Conservation (phyloP, 2,329 filamentous ascomycete species). For the Acephala macrosclerotiorum region DNA sequence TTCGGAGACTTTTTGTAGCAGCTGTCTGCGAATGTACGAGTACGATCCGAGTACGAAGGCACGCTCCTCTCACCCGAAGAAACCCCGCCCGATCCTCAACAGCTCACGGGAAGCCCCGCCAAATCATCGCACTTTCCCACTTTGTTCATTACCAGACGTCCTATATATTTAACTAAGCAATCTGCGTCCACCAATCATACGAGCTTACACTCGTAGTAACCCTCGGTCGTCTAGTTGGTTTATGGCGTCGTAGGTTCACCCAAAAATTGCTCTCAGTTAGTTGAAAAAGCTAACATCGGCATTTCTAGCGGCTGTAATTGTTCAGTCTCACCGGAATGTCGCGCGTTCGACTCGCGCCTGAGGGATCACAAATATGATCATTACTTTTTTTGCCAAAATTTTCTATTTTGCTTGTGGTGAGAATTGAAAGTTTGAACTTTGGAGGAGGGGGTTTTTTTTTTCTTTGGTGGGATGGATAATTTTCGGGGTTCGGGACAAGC, state of each 20-base stretch:
- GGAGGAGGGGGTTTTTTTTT: not conserved
- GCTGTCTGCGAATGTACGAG: no score
- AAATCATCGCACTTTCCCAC: no score
- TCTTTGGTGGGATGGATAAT: not conserved
- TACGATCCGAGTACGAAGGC: no score
- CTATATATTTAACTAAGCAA: not conserved
- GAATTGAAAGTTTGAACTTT: no score
- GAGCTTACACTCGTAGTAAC: not conserved
- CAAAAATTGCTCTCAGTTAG: not conserved
- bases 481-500: not conserved
- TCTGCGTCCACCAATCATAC: not conserved
- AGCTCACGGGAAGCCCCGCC: no score
- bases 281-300: not conserved
- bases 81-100: no score
- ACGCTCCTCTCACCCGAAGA: no score
- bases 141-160: not conserved
- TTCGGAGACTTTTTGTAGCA: no score
- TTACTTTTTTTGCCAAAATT: not conserved
- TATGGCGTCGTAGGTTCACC: conserved; percentile 8
- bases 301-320: conserved; percentile 9
- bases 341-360: conserved; percentile 13
- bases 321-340: conserved; percentile 17
- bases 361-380: not conserved
- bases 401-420: no score
- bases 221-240: conserved; percentile 17